A percentile compares a stretch with the other conserved stretches of the same genome.
phyloP scores from a whole-genome alignment of 106 monocot species.

The Dendrobium catenatum region DNA sequence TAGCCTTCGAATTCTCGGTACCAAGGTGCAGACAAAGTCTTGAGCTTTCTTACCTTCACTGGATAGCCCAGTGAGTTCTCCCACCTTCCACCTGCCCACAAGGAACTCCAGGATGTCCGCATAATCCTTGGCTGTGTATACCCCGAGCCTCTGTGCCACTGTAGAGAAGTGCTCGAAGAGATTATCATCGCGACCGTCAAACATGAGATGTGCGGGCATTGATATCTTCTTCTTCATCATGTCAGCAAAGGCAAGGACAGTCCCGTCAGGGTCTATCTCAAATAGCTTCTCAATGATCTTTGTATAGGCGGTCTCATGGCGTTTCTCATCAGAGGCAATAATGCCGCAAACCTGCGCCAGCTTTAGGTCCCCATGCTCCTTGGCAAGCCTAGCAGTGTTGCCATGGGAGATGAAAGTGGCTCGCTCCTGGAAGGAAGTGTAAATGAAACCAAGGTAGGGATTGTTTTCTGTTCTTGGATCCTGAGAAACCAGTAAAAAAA shows the following conservation, averaged over 20 bases:
- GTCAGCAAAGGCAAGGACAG: slow-evolving; percentile 44
- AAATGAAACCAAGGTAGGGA: slow-evolving; percentile 57
- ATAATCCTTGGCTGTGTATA: slow-evolving; percentile 56
- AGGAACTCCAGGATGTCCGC: slow-evolving; percentile 61
- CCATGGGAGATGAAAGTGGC: slow-evolving; percentile 69
- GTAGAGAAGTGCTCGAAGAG: slow-evolving; percentile 48
- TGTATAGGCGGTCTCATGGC: slow-evolving; percentile 59
- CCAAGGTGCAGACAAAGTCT: slow-evolving; percentile 29
- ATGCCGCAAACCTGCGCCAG: slow-evolving; percentile 54
- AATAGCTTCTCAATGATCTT: slow-evolving; percentile 67
- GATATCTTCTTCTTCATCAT: slow-evolving; percentile 72
- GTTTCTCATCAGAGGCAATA: slow-evolving; percentile 61
- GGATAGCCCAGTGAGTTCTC: slow-evolving; percentile 21
- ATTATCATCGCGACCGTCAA: slow-evolving; percentile 42
- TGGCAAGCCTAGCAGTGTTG: slow-evolving; percentile 55
- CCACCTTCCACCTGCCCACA: slow-evolving; percentile 46
- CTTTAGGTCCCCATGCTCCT: slow-evolving; percentile 51
- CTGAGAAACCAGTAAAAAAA: slow-evolving; percentile 11
- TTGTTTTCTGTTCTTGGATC: slow-evolving; percentile 65
- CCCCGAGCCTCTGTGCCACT: slow-evolving; percentile 42
- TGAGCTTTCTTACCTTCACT: slow-evolving; percentile 27
- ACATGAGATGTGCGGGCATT: slow-evolving; percentile 62
- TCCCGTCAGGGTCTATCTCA: slow-evolving; percentile 51
- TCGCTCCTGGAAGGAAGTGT: slow-evolving; percentile 61
- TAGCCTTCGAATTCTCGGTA: slow-evolving; percentile 16